Conservation (phyloP, 2,329 filamentous ascomycete genomes). For the Penicillium sclerotiorum region DNA sequence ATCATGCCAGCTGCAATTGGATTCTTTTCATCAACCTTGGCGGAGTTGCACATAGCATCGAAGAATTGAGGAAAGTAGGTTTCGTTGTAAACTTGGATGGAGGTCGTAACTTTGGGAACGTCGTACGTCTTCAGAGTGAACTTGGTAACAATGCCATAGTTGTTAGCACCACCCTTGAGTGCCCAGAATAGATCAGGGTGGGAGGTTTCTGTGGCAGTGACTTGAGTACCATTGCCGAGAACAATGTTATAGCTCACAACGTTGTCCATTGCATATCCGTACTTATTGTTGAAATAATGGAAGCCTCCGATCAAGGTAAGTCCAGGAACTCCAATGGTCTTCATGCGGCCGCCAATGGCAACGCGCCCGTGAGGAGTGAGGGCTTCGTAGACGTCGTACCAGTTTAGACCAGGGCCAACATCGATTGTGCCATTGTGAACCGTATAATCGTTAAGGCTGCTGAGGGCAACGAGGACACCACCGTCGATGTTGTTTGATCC, state of each 20-base stretch:
- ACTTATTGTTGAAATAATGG: slow-evolving; percentile 34
- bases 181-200: slow-evolving; percentile 40
- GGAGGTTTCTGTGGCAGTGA: slow-evolving; percentile 25
- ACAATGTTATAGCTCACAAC: slow-evolving; percentile 37
- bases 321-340: slow-evolving; percentile 40
- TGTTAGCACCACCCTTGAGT: slow-evolving; percentile 38
- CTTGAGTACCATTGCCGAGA: slow-evolving; percentile 32
- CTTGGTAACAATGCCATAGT: slow-evolving; percentile 38
- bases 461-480: slow-evolving; percentile 34
- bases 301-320: slow-evolving; percentile 40
- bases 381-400: slow-evolving; percentile 34
- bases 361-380: slow-evolving; percentile 28
- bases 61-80: slow-evolving; percentile 27
- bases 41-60: slow-evolving; percentile 29
- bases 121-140: slow-evolving; percentile 30
- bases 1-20: slow-evolving; percentile 36
- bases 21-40: slow-evolving; percentile 22
- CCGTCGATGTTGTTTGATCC: slow-evolving; percentile 35
- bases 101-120: slow-evolving; percentile 33
- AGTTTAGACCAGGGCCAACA: slow-evolving; percentile 30
- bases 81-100: slow-evolving; percentile 36
- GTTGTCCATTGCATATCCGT: slow-evolving; percentile 39
- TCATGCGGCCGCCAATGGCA: slow-evolving; percentile 36
- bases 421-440: slow-evolving; percentile 29
- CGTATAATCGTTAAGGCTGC: slow-evolving; percentile 21